Percentiles rank a stretch among this genome's conserved stretches.
Conservation (phyloP, 208 protist genomes). For the Balamuthia mandrillaris region DNA sequence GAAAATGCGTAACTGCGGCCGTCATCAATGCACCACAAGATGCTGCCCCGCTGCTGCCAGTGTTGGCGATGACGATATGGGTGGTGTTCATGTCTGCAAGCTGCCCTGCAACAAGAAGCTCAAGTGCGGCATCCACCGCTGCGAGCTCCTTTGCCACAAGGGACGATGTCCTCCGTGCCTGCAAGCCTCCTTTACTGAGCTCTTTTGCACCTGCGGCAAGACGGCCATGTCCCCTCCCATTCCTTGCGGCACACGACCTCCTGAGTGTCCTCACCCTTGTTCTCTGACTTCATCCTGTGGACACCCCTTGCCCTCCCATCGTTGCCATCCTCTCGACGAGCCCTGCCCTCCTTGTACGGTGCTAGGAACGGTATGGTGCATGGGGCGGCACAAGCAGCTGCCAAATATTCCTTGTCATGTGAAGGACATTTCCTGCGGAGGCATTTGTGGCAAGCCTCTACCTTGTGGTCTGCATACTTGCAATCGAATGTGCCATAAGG, state of each 20-base stretch:
- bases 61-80: slow-evolving; percentile 15
- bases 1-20: slow-evolving; percentile 39
- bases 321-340: slow-evolving; percentile 46
- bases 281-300: slow-evolving; percentile 44
- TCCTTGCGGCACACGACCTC: slow-evolving; percentile 48
- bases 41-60: slow-evolving; percentile 48
- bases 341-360: slow-evolving; percentile 22
- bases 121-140: slow-evolving; percentile 57
- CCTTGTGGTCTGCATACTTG: slow-evolving; percentile 49
- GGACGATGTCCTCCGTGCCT: slow-evolving; percentile 52
- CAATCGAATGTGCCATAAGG: slow-evolving; percentile 30
- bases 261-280: slow-evolving; percentile 48
- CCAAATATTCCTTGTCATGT: slow-evolving; percentile 52
- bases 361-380: slow-evolving; percentile 53
- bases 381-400: slow-evolving; percentile 54
- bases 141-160: slow-evolving; percentile 35
- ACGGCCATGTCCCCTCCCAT: slow-evolving; percentile 56
- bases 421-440: slow-evolving; percentile 28
- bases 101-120: slow-evolving; percentile 52
- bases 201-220: slow-evolving; percentile 55
- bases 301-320: slow-evolving; percentile 49
- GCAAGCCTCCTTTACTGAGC: slow-evolving; percentile 42
- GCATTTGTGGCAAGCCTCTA: slow-evolving; percentile 55
- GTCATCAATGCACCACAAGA: slow-evolving; percentile 52
- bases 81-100: slow-evolving; percentile 55